These are phyloP conservation scores for Rosa chinensis DNA, from an alignment of 306 rosid genomes.

Conservation along the genomic window DNA sequence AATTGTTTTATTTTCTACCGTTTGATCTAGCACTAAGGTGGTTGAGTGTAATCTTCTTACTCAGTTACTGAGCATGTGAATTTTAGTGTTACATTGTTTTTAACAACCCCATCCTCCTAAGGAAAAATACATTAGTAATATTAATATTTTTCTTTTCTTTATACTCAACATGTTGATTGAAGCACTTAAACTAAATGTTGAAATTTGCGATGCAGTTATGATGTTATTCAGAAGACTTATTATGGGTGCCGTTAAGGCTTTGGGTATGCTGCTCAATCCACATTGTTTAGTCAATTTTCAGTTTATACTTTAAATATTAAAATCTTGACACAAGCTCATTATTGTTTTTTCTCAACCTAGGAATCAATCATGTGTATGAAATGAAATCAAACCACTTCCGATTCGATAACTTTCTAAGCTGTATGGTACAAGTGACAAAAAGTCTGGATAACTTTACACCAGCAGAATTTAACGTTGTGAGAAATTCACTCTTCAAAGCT, in stretches of 20 bases:
- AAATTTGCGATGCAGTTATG: too few relatives aligned
- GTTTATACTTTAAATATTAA: background rate
- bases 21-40: too few relatives aligned
- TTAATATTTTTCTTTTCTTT: too few relatives aligned
- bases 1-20: too few relatives aligned
- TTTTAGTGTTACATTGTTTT: too few relatives aligned
- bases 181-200: too few relatives aligned
- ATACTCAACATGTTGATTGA: too few relatives aligned
- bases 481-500: background rate
- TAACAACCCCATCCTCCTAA: too few relatives aligned
- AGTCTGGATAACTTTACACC: fast-evolving
- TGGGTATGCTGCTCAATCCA: background rate
- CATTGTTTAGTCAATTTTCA: background rate
- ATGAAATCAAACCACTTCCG: background rate
- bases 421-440: background rate
- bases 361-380: background rate
- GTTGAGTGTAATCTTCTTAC: too few relatives aligned
- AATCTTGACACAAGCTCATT: fast-evolving
- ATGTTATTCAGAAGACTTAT: too few relatives aligned
- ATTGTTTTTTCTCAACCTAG: background rate
- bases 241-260: background rate
- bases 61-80: too few relatives aligned
- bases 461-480: background rate
- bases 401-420: background rate
- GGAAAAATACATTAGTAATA: too few relatives aligned